Evolutionary conservation across 805 yeast genomes (phyloP), one percentile per base, ranked within the genome.

Genomic region (Lachancea fermentati): DNA sequence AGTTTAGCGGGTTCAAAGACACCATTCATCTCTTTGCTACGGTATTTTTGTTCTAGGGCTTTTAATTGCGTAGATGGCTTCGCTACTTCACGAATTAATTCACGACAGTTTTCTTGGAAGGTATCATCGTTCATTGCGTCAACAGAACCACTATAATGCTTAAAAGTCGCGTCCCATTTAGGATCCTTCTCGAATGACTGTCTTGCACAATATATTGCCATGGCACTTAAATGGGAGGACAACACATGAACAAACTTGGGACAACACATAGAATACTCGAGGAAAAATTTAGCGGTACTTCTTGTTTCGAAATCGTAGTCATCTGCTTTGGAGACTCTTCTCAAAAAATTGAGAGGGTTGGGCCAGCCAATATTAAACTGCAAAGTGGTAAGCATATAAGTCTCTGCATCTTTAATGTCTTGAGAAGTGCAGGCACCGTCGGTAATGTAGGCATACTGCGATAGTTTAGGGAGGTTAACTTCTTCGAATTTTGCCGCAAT

Each of bases 401-500:
- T 78, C 65, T 89, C 97, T 17, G 94, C 95, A 52, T 75, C 79
- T 48, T 85, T 72, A 39, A 89, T 85, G 53, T 84, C 93, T 39
- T 80, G 84, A 58, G 81, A 88, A 12, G 82, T 73, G 55, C 79
- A 85, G 3, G 87, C 85, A 34, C 91, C 91, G 60, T 85, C 95
- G 18, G 95, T 85, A 43, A 85, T 85, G 58, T 83, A 84, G 2
- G 95, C 85, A 58, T 85, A 89, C 61, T 85, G 85, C 44, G 81
- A 76, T 22, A 89, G 81, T 26, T 89, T 80, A 8, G 96, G 97
- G 8, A 87, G 73, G 57, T 80, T 83, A 19, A 89, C 94, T 65
- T 89, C 97, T 66, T 89, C 96, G 60, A 84, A 85, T 63, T 88
- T 88, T 12, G 96, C 94, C 30, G 96, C 95, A 45, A 87, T 82